A percentile compares a stretch with the other conserved stretches of the same genome.
These are phyloP conservation scores for Sporisorium reilianum DNA, from an alignment of 1,284 basidiomycete genomes.

Conservation along the genomic window DNA sequence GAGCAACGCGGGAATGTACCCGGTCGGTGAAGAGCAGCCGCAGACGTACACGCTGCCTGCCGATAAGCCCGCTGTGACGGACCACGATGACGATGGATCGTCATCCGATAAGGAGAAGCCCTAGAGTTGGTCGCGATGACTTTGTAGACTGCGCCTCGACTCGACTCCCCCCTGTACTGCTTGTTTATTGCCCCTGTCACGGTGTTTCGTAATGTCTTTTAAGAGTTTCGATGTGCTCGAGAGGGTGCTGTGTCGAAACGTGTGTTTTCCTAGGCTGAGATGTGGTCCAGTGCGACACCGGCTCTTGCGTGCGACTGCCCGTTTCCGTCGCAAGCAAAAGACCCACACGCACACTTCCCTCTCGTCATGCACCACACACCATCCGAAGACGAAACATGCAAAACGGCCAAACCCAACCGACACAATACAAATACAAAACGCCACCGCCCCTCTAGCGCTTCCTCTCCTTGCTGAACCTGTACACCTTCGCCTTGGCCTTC, in stretches of 20 bases:
- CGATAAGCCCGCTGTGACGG: background rate
- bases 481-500: conserved; percentile 31
- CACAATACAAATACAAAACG: background rate
- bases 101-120: conserved; percentile 20
- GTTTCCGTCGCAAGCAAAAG: no score
- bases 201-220: conserved; percentile 5
- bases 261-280: background rate
- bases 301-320: no score
- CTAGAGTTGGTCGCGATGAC: background rate
- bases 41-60: conserved; percentile 12
- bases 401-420: no score
- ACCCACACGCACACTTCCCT: no score
- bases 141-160: background rate
- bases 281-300: no score
- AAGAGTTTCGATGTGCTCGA: no score
- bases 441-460: conserved; percentile 28
- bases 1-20: background rate
- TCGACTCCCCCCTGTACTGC: background rate
- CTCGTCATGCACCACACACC: no score
- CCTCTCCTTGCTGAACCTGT: conserved; percentile 58
- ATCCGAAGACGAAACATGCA: background rate
- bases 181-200: background rate
- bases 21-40: conserved; percentile 5
- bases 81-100: conserved; percentile 6
- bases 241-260: background rate